Evolutionary conservation across 1,139 yeast genomes (phyloP).

Genomic region (Yamadazyma taylorii): DNA sequence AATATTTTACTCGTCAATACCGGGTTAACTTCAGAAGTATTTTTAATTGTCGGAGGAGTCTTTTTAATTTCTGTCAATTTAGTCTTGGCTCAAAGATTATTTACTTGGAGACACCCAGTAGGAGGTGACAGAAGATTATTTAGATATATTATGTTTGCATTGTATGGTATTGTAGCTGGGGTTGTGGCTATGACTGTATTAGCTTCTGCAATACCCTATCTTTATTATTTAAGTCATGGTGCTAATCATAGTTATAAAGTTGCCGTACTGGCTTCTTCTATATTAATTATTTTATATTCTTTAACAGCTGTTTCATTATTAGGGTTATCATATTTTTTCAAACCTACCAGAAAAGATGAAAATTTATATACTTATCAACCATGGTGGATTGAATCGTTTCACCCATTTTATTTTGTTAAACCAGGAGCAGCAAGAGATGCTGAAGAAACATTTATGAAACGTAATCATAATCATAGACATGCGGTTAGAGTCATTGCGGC

Average conservation of each 20-base stretch:
- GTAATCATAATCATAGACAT: slow-evolving; percentile 45
- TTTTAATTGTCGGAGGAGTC: slow-evolving; percentile 35
- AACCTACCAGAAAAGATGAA: slow-evolving; percentile 44
- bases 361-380: slow-evolving; percentile 46
- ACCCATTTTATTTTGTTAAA: slow-evolving; percentile 43
- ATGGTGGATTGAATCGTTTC: slow-evolving; percentile 49
- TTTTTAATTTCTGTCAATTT: slow-evolving; percentile 38
- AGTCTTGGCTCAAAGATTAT: slow-evolving; percentile 43
- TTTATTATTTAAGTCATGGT: slow-evolving; percentile 25
- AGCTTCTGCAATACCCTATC: slow-evolving; percentile 37
- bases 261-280: slow-evolving; percentile 31
- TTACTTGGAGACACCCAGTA: slow-evolving; percentile 50
- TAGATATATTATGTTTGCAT: slow-evolving; percentile 33
- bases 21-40: slow-evolving; percentile 37
- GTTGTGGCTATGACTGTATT: slow-evolving; percentile 34
- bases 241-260: slow-evolving; percentile 26
- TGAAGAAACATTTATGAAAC: slow-evolving; percentile 42
- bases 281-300: slow-evolving; percentile 34
- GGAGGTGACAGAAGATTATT: slow-evolving; percentile 43
- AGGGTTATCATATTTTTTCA: slow-evolving; percentile 40
- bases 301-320: slow-evolving; percentile 38
- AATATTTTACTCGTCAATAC: slow-evolving; percentile 17
- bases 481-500: slow-evolving; percentile 48
- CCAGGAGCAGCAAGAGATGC: slow-evolving; percentile 40
- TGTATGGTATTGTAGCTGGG: slow-evolving; percentile 31